Percentiles rank a stretch among this genome's conserved stretches.
Evolutionary conservation across 768 basidiomycete genomes (phyloP).

Genomic region (Tylopilus balloui): DNA sequence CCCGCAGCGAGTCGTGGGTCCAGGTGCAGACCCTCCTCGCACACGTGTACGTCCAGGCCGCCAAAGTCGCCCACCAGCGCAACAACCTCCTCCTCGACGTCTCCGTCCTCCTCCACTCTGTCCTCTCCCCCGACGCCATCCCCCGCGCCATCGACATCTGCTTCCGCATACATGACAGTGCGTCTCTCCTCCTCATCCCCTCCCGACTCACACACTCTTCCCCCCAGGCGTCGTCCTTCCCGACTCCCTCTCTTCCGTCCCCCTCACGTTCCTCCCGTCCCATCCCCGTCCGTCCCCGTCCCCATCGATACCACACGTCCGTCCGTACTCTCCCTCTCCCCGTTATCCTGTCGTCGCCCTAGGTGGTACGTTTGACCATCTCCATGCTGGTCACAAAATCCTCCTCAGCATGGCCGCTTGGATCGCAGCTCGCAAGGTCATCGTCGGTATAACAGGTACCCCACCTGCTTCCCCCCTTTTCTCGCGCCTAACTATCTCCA

Average conservation of each 20-base stretch:
- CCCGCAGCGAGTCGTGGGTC: conserved; percentile 54
- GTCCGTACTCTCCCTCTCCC: conserved; percentile 8
- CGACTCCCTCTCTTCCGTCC: conserved; percentile 35
- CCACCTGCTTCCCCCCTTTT: conserved; percentile 14
- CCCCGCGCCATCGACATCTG: conserved; percentile 38
- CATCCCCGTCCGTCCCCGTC: conserved; percentile 7
- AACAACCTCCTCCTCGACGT: conserved; percentile 72
- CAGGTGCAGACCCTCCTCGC: conserved; percentile 74
- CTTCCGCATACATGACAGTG: conserved; percentile 43
- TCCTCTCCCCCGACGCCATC: conserved; percentile 42
- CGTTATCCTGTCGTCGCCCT: conserved; percentile 70
- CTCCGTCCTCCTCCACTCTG: conserved; percentile 68
- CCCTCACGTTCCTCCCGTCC: conserved; percentile 21
- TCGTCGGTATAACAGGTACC: conserved; percentile 83
- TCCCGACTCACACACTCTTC: conserved; percentile 3
- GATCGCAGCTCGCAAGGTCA: conserved; percentile 73
- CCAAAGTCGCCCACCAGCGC: conserved; percentile 61
- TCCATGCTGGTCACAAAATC: conserved; percentile 97
- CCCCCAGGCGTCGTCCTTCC: conserved; percentile 38
- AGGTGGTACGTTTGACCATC: conserved; percentile 97
- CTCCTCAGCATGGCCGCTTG: conserved; percentile 89
- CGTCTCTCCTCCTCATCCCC: conserved; percentile 13
- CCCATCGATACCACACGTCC: background rate
- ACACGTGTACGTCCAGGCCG: conserved; percentile 82
- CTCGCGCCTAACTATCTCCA: conserved; percentile 28